Base-by-base conservation (phyloP, 257 asterid genomes). In the Ophiorrhiza pumila region DNA sequence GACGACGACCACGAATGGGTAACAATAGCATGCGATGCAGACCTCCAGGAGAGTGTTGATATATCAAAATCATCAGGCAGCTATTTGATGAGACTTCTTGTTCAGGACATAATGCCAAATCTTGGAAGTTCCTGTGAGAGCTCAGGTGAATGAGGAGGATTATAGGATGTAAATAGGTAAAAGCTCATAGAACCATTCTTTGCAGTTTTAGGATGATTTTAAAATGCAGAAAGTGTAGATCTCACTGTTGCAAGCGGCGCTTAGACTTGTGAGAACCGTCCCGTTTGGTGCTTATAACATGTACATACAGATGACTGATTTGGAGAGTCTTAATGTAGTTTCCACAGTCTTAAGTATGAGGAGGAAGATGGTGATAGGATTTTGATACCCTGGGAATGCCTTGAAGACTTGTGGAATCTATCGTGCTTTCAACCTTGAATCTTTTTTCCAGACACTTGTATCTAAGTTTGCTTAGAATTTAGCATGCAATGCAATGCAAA, bases 1-100 rank as follows among this genome's bases (percentile, higher is more conserved):
- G 98, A 91, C 31, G 96, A 91, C 57, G 98, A 91, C 59, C 92
- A 85, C 0, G 98, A 93, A 75, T 93, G 97, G 98, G 97, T 93
- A 45, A 80, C 87, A 11, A 88, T 93, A 1, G 85, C 81, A 0
- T 89, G 94, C 46, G 92, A 93, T 50, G 89, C 89, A 3, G 98
- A 93, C 71, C 74, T 93, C 59, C 90, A 79, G 72, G 97, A 91
- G 64, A 87, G 96, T 70, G 7, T 89, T 1, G 96, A 91, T 61
- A 35, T 91, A 47, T 86, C 85, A 5, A 80, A 73, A 57, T 83
- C 86, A 31, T 82, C 96, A 2, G 87, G 96, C 4, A 72, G 86
- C 67, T 86, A 76, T 68, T 77, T 89, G 60, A 82, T 88, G 66
- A 87, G 96, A 78, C 76, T 93, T 67, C 64, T 86, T 80, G 88